Evolutionary conservation across 2,329 filamentous ascomycete species (phyloP).

Genomic region (Colletotrichum theobromicola): DNA sequence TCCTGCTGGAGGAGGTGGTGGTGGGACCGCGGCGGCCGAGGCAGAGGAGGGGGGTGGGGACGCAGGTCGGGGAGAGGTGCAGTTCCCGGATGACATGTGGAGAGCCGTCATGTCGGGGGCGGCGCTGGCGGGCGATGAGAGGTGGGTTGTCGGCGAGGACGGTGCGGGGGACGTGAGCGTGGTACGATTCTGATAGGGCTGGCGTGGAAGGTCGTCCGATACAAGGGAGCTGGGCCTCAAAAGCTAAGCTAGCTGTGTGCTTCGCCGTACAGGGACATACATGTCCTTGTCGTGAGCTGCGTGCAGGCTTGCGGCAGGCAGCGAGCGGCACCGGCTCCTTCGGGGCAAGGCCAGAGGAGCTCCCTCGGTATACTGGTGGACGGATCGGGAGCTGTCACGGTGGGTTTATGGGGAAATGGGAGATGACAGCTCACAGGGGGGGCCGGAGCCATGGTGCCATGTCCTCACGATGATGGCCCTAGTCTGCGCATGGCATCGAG

Average conservation of each 20-base stretch:
- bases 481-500: neutral
- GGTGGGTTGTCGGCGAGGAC: conserved; percentile 68
- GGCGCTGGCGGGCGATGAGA: conserved; percentile 62
- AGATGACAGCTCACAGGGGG: neutral
- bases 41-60: neutral
- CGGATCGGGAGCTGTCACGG: neutral
- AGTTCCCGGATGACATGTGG: conserved; percentile 50
- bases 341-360: neutral
- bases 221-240: neutral
- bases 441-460: conserved; percentile 3
- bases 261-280: neutral
- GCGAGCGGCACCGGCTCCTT: neutral
- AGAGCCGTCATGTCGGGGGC: conserved; percentile 55
- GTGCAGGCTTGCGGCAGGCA: neutral
- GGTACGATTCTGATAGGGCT: conserved; percentile 49
- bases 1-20: too few species aligned
- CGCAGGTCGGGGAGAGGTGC: conserved; percentile 35
- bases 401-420: neutral
- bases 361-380: neutral
- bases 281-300: neutral
- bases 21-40: neutral
- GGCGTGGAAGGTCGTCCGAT: neutral
- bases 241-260: neutral
- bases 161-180: conserved; percentile 54
- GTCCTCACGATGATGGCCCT: conserved; percentile 6